These are phyloP conservation scores for Pilobolus umbonatus DNA, from an alignment of 192 early-diverging fungal genomes.

Conservation along the genomic window DNA sequence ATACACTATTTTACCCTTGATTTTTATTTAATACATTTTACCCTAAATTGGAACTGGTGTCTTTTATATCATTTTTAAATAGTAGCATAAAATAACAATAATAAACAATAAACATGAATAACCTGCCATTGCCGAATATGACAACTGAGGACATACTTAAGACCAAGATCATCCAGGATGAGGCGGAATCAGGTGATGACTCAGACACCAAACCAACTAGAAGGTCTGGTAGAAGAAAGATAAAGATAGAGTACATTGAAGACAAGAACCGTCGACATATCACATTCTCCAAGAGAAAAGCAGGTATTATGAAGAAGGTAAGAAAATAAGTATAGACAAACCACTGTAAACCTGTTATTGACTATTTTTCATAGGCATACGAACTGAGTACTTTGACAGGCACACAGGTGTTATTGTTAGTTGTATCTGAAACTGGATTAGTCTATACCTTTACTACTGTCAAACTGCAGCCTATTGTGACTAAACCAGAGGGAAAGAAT, in stretches of 20 bases:
- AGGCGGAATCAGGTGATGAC: slow-evolving; percentile 55
- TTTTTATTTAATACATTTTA: not conserved
- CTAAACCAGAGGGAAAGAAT: slow-evolving; percentile 86
- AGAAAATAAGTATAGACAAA: not conserved
- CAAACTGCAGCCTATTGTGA: slow-evolving; percentile 88
- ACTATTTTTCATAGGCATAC: slow-evolving; percentile 57
- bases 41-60: not conserved
- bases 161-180: slow-evolving; percentile 16
- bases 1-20: no score
- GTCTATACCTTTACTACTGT: slow-evolving; percentile 94
- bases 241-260: slow-evolving; percentile 92
- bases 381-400: slow-evolving; percentile 91
- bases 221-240: slow-evolving; percentile 81
- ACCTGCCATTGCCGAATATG: no score
- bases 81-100: slow-evolving; percentile 1
- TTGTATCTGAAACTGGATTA: slow-evolving; percentile 91
- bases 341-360: not conserved
- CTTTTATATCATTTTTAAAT: not conserved
- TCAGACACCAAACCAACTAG: slow-evolving; percentile 53
- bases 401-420: slow-evolving; percentile 89
- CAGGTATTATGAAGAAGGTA: slow-evolving; percentile 97
- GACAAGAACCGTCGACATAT: slow-evolving; percentile 89
- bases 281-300: slow-evolving; percentile 90
- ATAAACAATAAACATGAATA: no score
- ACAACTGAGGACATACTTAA: not conserved